phyloP scores from a whole-genome alignment of 139 green algal species.

The Spirogloea muscicola region DNA sequence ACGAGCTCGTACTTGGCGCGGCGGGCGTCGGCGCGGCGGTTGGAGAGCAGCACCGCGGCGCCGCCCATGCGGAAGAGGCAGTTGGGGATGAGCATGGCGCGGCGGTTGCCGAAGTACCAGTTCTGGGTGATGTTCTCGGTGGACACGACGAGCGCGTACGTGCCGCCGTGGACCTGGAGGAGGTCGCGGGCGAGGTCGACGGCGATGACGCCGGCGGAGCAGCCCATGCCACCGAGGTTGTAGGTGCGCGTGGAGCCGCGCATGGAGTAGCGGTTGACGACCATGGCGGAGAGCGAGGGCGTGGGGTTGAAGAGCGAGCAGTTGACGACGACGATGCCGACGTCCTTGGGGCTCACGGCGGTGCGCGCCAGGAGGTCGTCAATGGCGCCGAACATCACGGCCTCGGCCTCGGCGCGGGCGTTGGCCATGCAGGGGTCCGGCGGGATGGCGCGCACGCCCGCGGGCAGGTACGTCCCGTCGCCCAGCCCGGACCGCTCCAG shows the following conservation, averaged over 20 bases:
- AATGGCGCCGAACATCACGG: slow-evolving; percentile 64
- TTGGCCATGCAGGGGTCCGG: slow-evolving; percentile 59
- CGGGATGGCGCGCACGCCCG: slow-evolving; percentile 50
- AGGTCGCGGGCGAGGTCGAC: slow-evolving; percentile 84
- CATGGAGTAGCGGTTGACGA: slow-evolving; percentile 94
- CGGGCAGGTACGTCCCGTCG: slow-evolving; percentile 85
- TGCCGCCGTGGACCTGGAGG: slow-evolving; percentile 52
- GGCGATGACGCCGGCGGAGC: slow-evolving; percentile 77
- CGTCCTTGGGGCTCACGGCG: slow-evolving; percentile 63
- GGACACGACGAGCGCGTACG: slow-evolving; percentile 75
- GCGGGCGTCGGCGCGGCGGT: slow-evolving; percentile 64
- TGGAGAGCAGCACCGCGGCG: slow-evolving; percentile 85
- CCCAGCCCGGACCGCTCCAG: slow-evolving; percentile 75
- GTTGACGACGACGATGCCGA: slow-evolving; percentile 92
- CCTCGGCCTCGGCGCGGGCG: slow-evolving; percentile 80
- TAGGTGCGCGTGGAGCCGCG: slow-evolving; percentile 82
- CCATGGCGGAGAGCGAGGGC: slow-evolving; percentile 84
- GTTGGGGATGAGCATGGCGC: slow-evolving; percentile 95
- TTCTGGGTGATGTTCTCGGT: slow-evolving; percentile 99
- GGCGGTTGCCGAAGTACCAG: slow-evolving; percentile 85
- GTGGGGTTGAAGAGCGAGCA: slow-evolving; percentile 96
- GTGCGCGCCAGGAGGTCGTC: slow-evolving; percentile 38
- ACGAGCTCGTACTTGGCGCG: slow-evolving; percentile 78
- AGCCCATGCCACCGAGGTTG: slow-evolving; percentile 94
- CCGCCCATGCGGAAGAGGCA: slow-evolving; percentile 91